Evolutionary conservation across 108 stramenopile genomes (phyloP), one percentile per base, ranked within the genome.

Genomic region (Skeletonema marinoi): DNA sequence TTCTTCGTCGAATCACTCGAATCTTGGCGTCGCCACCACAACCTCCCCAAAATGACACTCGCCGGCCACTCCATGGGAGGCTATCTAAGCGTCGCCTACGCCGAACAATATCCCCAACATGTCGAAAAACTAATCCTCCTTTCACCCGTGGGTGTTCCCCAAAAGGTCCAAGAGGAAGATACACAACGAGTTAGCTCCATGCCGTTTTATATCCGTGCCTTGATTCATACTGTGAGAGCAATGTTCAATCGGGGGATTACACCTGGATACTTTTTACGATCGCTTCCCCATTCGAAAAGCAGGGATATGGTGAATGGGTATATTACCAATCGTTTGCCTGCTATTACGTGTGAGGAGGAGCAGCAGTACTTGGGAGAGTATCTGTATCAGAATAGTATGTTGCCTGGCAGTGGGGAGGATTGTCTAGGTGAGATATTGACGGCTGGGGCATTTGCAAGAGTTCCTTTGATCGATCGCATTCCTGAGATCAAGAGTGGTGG

Each of bases 1-100:
- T 89, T 89, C 50, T 96, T 96, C 81, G 95, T 96, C 32, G 95
- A 94, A 71, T 82, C 78, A 48, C 69, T 96, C 11, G 95, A 96
- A 71, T 78, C 80, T 7, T 97, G 97, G 97, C 73, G 97, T 41
- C 41, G 84, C 33, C 84, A 70, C 1, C 81, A 96, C 54, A 60
- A 73, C 25, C 67, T 96, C n/a, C 79, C 88, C 10, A 84, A 84
- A 58, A 90, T 96, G 87, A 82, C 92, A 3, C 69, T 96, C 38
- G 90, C 87, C 5, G 97, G 96, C 13, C 97, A 98, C 73, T 83
- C 80, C 72, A 88, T 98, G 82, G 97, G 97, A 48, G 97, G 97
- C 0, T 96, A 98, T 72, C 76, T 98, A 32, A 75, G 78, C 29
- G 92, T 96, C 14, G 94, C 94, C 25, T 98, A 98, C 68, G 84